Evolutionary conservation across 1,284 basidiomycete species (phyloP).

Genomic region (Malassezia psittaci): DNA sequence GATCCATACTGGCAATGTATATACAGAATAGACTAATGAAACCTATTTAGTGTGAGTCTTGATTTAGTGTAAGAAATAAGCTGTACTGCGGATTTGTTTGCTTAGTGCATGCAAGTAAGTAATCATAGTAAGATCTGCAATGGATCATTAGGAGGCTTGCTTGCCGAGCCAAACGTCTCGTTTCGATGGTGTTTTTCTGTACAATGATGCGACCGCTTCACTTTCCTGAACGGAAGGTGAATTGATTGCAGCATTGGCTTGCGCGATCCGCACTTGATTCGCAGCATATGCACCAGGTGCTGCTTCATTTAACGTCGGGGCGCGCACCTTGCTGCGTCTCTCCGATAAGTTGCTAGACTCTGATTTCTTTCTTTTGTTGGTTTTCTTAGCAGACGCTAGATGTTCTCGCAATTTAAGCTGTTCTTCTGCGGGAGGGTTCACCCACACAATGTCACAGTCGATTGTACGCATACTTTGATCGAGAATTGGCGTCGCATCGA

Average conservation of each 20-base stretch:
- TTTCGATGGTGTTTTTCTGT: constrained; percentile 1
- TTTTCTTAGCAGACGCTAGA: constrained; percentile 16
- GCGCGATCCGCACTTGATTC: constrained; percentile 4
- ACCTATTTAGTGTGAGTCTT: too few relatives aligned
- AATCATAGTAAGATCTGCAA: too few relatives aligned
- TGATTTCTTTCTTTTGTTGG: constrained; percentile 1
- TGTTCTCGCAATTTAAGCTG: constrained; percentile 21
- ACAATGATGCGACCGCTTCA: background rate
- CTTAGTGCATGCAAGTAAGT: too few relatives aligned
- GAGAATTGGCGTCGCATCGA: constrained; percentile 19
- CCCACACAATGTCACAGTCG: constrained; percentile 23
- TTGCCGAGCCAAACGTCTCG: constrained; percentile 5
- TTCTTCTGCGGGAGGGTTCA: constrained; percentile 25
- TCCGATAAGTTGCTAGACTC: background rate
- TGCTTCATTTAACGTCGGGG: background rate
- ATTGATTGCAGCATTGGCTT: constrained; percentile 1
- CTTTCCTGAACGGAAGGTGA: background rate
- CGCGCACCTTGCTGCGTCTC: background rate
- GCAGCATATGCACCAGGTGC: constrained; percentile 8
- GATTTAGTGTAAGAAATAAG: too few relatives aligned
- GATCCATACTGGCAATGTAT: too few relatives aligned
- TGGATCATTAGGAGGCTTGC: background rate
- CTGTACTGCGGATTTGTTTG: too few relatives aligned
- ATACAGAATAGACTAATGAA: too few relatives aligned
- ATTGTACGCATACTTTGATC: constrained; percentile 15